A percentile compares a stretch with the other conserved stretches of the same genome.
Conservation (phyloP, 441 rosid species). For the Melastoma candidum region DNA sequence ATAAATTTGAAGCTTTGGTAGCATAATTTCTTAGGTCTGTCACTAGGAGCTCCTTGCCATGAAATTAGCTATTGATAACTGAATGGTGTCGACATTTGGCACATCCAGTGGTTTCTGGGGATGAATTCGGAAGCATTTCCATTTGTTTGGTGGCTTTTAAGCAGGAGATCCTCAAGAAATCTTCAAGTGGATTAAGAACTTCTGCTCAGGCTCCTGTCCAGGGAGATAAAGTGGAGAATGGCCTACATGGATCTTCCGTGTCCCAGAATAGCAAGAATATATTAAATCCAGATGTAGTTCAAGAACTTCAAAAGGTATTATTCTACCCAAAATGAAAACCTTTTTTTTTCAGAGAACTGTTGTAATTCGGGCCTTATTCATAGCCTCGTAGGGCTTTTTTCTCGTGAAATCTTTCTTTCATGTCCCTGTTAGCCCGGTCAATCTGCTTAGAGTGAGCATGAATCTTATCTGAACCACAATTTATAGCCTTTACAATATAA, state of each 20-base stretch:
- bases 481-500: no score
- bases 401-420: no score
- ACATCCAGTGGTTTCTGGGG: no score
- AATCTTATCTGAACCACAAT: no score
- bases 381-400: no score
- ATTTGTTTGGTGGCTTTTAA: neutral
- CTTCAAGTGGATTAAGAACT: conserved; percentile 44
- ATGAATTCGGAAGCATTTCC: neutral
- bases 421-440: no score
- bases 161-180: conserved; percentile 57
- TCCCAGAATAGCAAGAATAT: conserved; percentile 23
- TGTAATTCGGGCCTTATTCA: no score
- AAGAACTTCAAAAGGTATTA: conserved; percentile 39
- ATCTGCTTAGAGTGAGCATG: no score
- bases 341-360: neutral
- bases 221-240: conserved; percentile 30
- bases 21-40: neutral
- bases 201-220: conserved; percentile 29
- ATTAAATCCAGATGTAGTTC: conserved; percentile 26
- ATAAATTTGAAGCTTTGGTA: no score
- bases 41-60: neutral
- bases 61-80: no score
- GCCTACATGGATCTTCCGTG: conserved; percentile 23
- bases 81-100: no score
- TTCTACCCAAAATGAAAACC: neutral